Evolutionary conservation across 2,329 filamentous ascomycete species (phyloP).

Genomic region (Colletotrichum acutatum): DNA sequence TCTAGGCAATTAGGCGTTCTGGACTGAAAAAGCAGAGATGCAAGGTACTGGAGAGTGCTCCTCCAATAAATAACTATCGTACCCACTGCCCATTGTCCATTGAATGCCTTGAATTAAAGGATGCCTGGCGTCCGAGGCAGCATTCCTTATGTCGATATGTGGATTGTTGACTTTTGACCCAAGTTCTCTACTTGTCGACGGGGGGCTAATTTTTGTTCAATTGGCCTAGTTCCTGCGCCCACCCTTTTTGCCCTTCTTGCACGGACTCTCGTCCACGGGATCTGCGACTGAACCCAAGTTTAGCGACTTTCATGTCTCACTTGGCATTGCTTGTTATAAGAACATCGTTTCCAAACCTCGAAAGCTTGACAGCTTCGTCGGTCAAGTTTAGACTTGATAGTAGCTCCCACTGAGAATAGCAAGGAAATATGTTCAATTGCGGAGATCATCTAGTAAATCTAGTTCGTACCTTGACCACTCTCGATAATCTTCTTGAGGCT

Average conservation of each 20-base stretch:
- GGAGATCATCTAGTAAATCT: constrained; percentile 11
- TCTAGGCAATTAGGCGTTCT: too few species aligned
- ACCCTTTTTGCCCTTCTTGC: constrained; percentile 21
- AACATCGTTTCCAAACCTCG: background rate
- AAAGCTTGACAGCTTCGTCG: background rate
- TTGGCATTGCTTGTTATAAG: background rate
- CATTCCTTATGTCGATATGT: too few species aligned
- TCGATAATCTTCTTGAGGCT: constrained; percentile 16
- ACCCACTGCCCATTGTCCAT: too few species aligned
- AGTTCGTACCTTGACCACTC: constrained; percentile 17
- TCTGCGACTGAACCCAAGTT: constrained; percentile 11
- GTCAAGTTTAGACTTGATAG: too few species aligned
- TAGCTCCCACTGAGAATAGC: background rate
- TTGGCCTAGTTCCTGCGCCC: background rate
- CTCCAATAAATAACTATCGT: too few species aligned
- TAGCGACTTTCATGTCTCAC: constrained; percentile 19
- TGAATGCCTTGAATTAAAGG: too few species aligned
- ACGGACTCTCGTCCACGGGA: background rate
- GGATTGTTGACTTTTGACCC: too few species aligned
- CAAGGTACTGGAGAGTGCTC: too few species aligned
- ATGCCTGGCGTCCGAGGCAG: too few species aligned
- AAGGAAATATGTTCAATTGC: background rate
- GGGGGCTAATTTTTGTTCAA: background rate
- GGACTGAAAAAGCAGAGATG: too few species aligned
- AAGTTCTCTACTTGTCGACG: too few species aligned